Evolutionary conservation across 108 stramenopile species (phyloP).

Genomic region (Seminavis robusta): DNA sequence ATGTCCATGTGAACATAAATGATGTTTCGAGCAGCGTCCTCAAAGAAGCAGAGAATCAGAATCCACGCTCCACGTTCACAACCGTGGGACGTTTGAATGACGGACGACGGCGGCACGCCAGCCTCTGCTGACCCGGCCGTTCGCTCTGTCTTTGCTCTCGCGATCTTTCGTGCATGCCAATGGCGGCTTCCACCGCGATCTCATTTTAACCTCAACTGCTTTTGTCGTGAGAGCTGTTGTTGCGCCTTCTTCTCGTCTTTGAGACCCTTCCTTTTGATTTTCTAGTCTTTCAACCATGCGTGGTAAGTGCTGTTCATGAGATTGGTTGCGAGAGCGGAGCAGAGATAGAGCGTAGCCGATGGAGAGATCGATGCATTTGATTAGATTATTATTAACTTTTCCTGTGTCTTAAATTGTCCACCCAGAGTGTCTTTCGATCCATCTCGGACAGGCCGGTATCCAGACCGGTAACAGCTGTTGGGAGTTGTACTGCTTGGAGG

Average conservation of each 20-base stretch:
- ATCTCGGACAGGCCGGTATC: conserved; percentile 94
- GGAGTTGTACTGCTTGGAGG: conserved; percentile 98
- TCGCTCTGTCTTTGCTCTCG: no score
- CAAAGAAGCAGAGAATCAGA: no score
- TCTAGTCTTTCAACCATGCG: conserved; percentile 17
- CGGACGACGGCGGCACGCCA: no score
- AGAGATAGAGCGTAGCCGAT: background rate
- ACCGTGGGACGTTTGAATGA: no score
- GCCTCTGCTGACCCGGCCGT: no score
- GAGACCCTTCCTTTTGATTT: background rate
- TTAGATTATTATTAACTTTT: background rate
- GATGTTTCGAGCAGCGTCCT: no score
- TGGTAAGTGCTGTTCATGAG: conserved; percentile 14
- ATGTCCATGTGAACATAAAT: no score
- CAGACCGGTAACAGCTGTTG: conserved; percentile 97
- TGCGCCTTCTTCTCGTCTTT: conserved; percentile 5
- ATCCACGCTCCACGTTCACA: no score
- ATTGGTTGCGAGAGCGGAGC: background rate
- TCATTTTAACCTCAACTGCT: no score
- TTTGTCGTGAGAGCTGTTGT: conserved; percentile 20
- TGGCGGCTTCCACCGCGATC: no score
- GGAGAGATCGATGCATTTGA: background rate
- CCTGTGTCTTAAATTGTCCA: background rate
- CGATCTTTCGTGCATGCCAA: no score
- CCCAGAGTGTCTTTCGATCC: conserved; percentile 84